phyloP scores from a whole-genome alignment of 1,284 basidiomycete genomes.

The Entoloma clypeatum region DNA sequence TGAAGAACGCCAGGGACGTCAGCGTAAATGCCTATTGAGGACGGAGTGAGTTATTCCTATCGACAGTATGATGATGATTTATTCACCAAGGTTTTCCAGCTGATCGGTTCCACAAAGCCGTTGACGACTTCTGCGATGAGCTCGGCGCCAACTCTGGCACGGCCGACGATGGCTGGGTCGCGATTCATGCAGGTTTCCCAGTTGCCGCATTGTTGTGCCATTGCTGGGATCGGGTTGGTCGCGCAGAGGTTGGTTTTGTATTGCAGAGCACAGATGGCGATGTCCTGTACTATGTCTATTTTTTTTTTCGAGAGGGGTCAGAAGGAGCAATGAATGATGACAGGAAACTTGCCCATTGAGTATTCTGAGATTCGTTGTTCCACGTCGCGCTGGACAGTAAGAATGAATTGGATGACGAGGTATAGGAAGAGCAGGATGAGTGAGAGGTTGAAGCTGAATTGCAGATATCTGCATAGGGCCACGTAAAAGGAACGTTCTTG shows the following conservation, averaged over 20 bases:
- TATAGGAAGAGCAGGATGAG: slow-evolving; percentile 85
- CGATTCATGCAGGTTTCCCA: slow-evolving; percentile 98
- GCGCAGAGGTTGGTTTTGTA: slow-evolving; percentile 85
- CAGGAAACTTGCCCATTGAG: slow-evolving; percentile 66
- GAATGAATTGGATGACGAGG: slow-evolving; percentile 79
- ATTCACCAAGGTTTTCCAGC: slow-evolving; percentile 91
- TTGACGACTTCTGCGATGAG: slow-evolving; percentile 95
- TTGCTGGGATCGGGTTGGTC: slow-evolving; percentile 72
- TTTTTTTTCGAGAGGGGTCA: background rate
- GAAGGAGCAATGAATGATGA: slow-evolving; percentile 2
- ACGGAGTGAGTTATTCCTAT: slow-evolving; percentile 6
- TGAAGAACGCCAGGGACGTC: slow-evolving; percentile 75
- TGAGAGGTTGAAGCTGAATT: slow-evolving; percentile 93
- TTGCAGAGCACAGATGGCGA: slow-evolving; percentile 75
- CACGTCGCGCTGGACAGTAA: slow-evolving; percentile 89
- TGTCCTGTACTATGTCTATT: slow-evolving; percentile 85
- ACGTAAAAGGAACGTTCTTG: slow-evolving; percentile 12
- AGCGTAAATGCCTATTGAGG: slow-evolving; percentile 66
- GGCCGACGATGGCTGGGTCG: slow-evolving; percentile 86
- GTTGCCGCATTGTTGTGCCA: slow-evolving; percentile 76
- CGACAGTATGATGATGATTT: slow-evolving; percentile 13
- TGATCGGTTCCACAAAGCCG: slow-evolving; percentile 94
- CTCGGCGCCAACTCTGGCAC: slow-evolving; percentile 88
- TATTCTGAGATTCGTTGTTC: slow-evolving; percentile 86
- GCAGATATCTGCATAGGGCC: slow-evolving; percentile 66